Base-by-base conservation (phyloP, 108 stramenopile genomes). In the Cyclotella distinguenda region DNA sequence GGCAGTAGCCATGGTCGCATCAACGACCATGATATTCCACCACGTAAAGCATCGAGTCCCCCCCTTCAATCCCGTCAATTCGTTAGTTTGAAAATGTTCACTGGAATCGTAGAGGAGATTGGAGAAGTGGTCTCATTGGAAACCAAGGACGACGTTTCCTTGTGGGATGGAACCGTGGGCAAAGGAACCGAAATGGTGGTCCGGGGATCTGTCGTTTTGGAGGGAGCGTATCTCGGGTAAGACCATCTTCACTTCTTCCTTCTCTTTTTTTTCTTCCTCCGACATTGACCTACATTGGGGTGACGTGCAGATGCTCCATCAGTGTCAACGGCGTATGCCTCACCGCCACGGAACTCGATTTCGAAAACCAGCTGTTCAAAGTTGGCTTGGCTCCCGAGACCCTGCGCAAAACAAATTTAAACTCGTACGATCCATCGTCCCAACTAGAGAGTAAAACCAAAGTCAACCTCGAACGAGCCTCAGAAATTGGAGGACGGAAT, bases 21-120 rank as follows among this genome's bases (percentile, higher is more conserved):
- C 40, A 42, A 51, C 27, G 15, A 34, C 38, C 16, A 21, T 52
- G n/a, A 34, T 27, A 7, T 9, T 21, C 4, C 23, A 34, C 6
- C 21, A 32, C 21, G 23, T 19, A 19, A 40, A 10, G 23, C 10
- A 10, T n/a, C 23, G 18, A 23, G 11, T 36, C 61, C 6, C 21
- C 55, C 1, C 60, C 34, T 11, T 31, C 55, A 21, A 42, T 2
- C 16, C 16, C 16, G 1, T 4, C 13, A 16, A 16, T 16, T 42
- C 40, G 40, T 16, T 43, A 34, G 26, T 22, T 38, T 32, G 30
- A 28, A 82, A 25, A 96, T 99, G 97, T 99, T 99, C 78, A 96
- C 95, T 7, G 99, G 99, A 33, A 99, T 99, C 70, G 86, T 99
- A 11, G 99, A 99, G 78, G 97, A 98, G 82, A 97, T 97, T 94